These are phyloP conservation scores for Exserohilum turcica DNA, from an alignment of 2,329 filamentous ascomycete genomes.

Conservation along the genomic window DNA sequence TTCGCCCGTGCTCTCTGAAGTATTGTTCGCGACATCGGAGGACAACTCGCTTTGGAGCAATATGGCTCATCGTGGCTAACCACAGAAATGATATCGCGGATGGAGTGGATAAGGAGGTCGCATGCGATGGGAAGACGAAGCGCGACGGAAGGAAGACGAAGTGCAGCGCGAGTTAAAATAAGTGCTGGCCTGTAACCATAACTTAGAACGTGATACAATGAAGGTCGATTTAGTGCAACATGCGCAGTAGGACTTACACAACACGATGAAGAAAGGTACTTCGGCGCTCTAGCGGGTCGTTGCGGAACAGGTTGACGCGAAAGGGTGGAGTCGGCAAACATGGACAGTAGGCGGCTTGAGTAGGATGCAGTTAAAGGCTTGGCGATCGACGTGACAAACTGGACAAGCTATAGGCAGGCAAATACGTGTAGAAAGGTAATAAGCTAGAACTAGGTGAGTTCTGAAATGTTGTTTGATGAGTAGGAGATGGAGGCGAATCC, in stretches of 20 bases:
- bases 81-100: background rate
- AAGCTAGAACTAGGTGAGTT: background rate
- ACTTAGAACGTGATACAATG: background rate
- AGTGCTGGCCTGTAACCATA: background rate
- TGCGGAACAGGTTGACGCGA: background rate
- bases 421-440: background rate
- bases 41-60: slow-evolving; percentile 20
- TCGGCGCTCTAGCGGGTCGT: background rate
- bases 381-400: background rate
- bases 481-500: background rate
- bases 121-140: background rate
- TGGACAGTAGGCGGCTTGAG: background rate
- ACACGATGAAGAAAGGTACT: background rate
- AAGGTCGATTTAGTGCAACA: background rate
- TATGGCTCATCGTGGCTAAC: slow-evolving; percentile 14
- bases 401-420: background rate
- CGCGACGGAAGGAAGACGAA: background rate
- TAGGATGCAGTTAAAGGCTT: background rate
- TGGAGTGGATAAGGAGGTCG: background rate
- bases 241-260: background rate
- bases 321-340: background rate
- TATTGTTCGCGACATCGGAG: slow-evolving; percentile 18
- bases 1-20: slow-evolving; percentile 13
- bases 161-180: background rate
- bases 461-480: background rate